Evolutionary conservation across 2,329 filamentous ascomycete species (phyloP), one percentile per base, ranked within the genome.

Genomic region (Periconia macrospinosa): DNA sequence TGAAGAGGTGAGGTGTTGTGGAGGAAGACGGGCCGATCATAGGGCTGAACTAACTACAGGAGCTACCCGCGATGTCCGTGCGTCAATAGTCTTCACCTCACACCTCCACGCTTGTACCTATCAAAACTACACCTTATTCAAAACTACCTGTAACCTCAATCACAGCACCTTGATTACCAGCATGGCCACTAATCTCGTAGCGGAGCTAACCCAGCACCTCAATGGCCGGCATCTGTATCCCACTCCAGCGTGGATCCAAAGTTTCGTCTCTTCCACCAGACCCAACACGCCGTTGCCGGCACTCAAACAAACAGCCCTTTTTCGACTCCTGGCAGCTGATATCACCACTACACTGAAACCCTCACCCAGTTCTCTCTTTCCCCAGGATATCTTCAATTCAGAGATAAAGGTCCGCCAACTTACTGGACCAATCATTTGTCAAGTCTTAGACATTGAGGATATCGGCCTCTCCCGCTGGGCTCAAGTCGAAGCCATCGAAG

Each of bases 391-490:
- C n/a, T 74, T 78, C 45, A 78, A 84, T 59, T 79, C 83, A 0
- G 78, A 82, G 0, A 72, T 81, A 10, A 79, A 82, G 58, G 84
- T 90, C 54, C 73, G 77, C 3, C 76, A 74, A 0, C 76, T 97
- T 0, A 56, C 76, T 0, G 80, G 80, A 1, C 83, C 90, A 30
- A 79, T 93, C 1, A 79, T 88, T 2, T 87, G 94, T 1, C 94
- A 97, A 72, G 84, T 97, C 1, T 77, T 96, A 1, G 92, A 95
- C 63, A 80, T 97, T 8, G 88, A 96, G 68, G 92, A 97, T 68
- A 82, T 97, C 18, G 83, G 87, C 2, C 81, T 83, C 49, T 91
- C 88, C 63, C 83, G 89, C 48, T 96, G 92, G 91, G 88, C 91
- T 59, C 91, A 97, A 72, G 83, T 96, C 30, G 91, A 97, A 71